Conservation (phyloP, 306 rosid species). For the Crotalaria pallida region DNA sequence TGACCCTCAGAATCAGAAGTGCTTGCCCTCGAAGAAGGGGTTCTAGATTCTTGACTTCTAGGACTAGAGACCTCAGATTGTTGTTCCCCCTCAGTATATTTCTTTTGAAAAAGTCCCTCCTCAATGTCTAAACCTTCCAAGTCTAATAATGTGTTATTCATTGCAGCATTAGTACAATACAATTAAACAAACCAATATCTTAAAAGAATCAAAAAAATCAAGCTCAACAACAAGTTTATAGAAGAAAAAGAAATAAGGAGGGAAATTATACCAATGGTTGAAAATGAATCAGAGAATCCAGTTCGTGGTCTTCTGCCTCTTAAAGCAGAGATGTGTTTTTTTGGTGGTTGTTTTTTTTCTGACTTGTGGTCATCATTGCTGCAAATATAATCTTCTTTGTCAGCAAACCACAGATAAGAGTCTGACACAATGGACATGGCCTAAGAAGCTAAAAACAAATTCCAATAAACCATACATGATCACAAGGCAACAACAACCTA, state of each 20-base stretch:
- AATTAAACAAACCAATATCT: neutral
- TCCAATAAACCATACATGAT: slow-evolving; percentile 1
- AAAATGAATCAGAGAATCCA: slow-evolving; percentile 59
- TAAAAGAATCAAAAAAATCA: neutral
- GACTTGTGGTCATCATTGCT: slow-evolving; percentile 42
- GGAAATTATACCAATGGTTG: slow-evolving; percentile 41
- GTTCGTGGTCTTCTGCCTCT: slow-evolving; percentile 40
- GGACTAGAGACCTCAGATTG: slow-evolving; percentile 31
- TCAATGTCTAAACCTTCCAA: slow-evolving; percentile 41
- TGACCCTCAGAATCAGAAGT: slow-evolving; percentile 54
- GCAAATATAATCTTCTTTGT: slow-evolving; percentile 36
- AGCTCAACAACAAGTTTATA: neutral
- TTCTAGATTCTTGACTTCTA: slow-evolving; percentile 40
- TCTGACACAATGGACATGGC: slow-evolving; percentile 22
- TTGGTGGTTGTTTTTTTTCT: slow-evolving; percentile 29
- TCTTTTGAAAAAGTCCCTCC: no score
- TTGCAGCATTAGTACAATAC: slow-evolving; percentile 19
- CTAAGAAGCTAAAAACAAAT: neutral
- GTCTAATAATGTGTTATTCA: slow-evolving; percentile 34
- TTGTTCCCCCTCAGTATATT: slow-evolving; percentile 40
- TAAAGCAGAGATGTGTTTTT: neutral
- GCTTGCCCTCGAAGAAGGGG: slow-evolving; percentile 55
- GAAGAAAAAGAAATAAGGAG: neutral
- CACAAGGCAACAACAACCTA: neutral
- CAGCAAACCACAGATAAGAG: slow-evolving; percentile 28